Percentiles rank a stretch among this genome's conserved stretches.
These are phyloP conservation scores for Metschnikowia noctiluminum DNA, from an alignment of 805 yeast genomes.

Conservation along the genomic window DNA sequence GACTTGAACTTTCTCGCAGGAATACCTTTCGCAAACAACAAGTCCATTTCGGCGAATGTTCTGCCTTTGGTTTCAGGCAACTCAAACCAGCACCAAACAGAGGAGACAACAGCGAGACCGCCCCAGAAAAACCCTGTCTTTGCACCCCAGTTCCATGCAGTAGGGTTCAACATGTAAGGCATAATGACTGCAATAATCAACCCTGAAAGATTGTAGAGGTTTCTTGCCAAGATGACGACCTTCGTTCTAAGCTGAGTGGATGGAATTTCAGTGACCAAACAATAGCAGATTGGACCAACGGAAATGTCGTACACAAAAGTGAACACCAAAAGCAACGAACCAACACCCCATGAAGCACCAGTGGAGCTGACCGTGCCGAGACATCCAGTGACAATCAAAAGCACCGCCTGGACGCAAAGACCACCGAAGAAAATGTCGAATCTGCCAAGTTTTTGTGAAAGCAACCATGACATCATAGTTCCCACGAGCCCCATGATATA, in stretches of 20 bases:
- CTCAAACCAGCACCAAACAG: conserved; percentile 46
- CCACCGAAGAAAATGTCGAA: conserved; percentile 39
- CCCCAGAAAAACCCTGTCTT: conserved; percentile 45
- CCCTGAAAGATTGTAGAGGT: conserved; percentile 34
- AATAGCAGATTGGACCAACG: conserved; percentile 37
- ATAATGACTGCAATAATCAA: conserved; percentile 30
- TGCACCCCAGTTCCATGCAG: conserved; percentile 47
- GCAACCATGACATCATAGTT: conserved; percentile 43
- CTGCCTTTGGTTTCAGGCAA: conserved; percentile 59
- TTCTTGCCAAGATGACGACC: conserved; percentile 38
- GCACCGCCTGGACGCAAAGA: conserved; percentile 27
- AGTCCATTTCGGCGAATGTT: conserved; percentile 59
- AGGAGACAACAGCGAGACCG: conserved; percentile 32
- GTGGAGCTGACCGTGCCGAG: conserved; percentile 25
- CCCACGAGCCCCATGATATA: conserved; percentile 46
- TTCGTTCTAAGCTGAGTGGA: conserved; percentile 34
- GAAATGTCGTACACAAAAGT: conserved; percentile 28
- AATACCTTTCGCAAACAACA: conserved; percentile 41
- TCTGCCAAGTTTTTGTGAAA: conserved; percentile 39
- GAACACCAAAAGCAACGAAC: conserved; percentile 45
- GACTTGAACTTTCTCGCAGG: conserved; percentile 43
- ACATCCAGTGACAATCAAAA: conserved; percentile 45
- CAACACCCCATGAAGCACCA: conserved; percentile 42
- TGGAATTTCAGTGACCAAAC: conserved; percentile 39
- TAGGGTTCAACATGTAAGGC: conserved; percentile 43